phyloP scores from a whole-genome alignment of 768 basidiomycete species.

The Russula lepida region DNA sequence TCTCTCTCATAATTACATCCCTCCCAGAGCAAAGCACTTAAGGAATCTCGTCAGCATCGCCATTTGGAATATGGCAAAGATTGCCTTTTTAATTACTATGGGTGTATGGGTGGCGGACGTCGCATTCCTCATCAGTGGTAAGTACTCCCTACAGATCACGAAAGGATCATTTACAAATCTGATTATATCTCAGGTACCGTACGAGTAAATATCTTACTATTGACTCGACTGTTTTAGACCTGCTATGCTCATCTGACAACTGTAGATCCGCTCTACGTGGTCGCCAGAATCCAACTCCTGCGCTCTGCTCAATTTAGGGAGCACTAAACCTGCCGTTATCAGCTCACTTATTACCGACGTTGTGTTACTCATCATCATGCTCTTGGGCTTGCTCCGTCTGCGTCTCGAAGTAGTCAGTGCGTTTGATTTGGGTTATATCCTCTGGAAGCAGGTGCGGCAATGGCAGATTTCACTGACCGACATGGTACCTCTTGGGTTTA shows the following conservation, averaged over 20 bases:
- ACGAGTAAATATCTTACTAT: not conserved
- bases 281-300: not conserved
- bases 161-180: not conserved
- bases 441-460: slow-evolving; percentile 2
- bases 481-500: not conserved
- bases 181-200: not conserved
- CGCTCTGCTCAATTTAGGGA: not conserved
- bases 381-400: not conserved
- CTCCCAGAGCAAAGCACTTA: not conserved
- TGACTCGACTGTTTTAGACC: not conserved
- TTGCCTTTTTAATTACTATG: not conserved
- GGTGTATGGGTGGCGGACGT: not conserved
- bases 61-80: not conserved
- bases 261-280: not conserved
- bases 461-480: not conserved
- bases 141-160: not conserved
- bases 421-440: not conserved
- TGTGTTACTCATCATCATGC: not conserved
- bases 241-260: not conserved
- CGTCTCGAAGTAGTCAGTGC: not conserved
- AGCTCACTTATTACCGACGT: not conserved
- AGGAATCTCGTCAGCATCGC: not conserved
- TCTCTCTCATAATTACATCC: no score
- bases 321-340: not conserved
- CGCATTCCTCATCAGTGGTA: not conserved